Evolutionary conservation across 2,329 filamentous ascomycete species (phyloP).

Genomic region (Xylaria sp.): DNA sequence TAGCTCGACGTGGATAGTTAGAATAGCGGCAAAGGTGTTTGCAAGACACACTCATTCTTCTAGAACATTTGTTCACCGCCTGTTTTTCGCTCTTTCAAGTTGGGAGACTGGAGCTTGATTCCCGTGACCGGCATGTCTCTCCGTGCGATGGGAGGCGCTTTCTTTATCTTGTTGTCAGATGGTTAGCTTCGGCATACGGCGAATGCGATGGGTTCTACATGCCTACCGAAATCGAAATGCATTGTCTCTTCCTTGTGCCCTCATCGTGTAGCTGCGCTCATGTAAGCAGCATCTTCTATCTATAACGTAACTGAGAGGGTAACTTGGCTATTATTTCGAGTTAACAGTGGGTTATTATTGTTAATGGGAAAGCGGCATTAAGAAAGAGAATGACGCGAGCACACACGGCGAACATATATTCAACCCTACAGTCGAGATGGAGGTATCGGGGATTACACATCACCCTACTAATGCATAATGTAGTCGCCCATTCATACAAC

Average conservation of each 20-base stretch:
- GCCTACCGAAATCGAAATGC: background rate
- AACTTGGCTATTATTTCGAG: too few species aligned
- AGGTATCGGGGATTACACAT: too few species aligned
- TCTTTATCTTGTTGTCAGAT: background rate
- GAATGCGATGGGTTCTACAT: background rate
- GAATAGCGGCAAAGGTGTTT: background rate
- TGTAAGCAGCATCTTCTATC: too few species aligned
- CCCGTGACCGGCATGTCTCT: background rate
- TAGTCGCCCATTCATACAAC: background rate
- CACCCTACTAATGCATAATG: too few species aligned
- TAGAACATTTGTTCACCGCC: conserved; percentile 5
- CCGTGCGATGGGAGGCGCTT: background rate
- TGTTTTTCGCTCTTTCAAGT: background rate
- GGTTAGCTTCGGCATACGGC: background rate
- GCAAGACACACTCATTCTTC: background rate
- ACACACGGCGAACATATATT: too few species aligned
- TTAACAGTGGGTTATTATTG: too few species aligned
- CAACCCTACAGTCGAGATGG: too few species aligned
- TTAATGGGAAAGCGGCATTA: too few species aligned
- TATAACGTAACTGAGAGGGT: too few species aligned
- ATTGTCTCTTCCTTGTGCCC: background rate
- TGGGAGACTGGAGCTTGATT: background rate
- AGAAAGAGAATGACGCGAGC: too few species aligned
- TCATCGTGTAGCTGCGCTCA: too few species aligned
- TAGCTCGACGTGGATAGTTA: background rate